Evolutionary conservation across 805 yeast species (phyloP), one percentile per base, ranked within the genome.

Genomic region (Saturnispora sanitii): DNA sequence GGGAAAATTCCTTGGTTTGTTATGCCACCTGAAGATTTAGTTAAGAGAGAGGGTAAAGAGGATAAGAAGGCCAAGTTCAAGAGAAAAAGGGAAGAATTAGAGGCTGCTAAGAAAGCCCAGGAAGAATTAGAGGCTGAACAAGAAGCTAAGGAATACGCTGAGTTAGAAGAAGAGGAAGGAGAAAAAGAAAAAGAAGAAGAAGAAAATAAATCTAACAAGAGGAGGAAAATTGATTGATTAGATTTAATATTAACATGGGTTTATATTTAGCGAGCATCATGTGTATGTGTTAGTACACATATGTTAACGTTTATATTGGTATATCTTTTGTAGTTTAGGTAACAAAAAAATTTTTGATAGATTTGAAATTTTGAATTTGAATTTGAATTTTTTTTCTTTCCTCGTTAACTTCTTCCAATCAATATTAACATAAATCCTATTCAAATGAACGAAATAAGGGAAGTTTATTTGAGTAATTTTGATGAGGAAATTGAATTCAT

Each of bases 1-100:
- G 98, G 98, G 46, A 85, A 86, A 56, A 90, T 90, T 41, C 98
- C 98, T 19, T 90, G 98, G 98, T 90, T 90, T 59, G 85, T 85
- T 25, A 78, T 92, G 21, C 98, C 98, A 22, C 96, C 97, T 32
- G 74, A 79, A 50, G 83, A 76, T 47, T 71, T 65, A 20, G 79
- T 72, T 40, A 73, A 61, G 19, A 68, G 73, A 58, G 67, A 68
- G 22, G 83, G 78, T 33, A 19, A 27, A 11, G 79, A 65, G 43
- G 80, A 71, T 53, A 71, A 70, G 55, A 71, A 70, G 58, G 75
- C 74, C 2, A 64, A 63, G 35, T 64, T 66, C 49, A 74, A 71
- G 60, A 65, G 76, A 53, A 70, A 68, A 61, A 64, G 78, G 49
- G 71, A 68, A 13, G 75, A 71, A 48, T 62, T 70, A 47, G 74